Evolutionary conservation across 768 basidiomycete species (phyloP), one percentile per base, ranked within the genome.

Genomic region (Tulasnella sp.): DNA sequence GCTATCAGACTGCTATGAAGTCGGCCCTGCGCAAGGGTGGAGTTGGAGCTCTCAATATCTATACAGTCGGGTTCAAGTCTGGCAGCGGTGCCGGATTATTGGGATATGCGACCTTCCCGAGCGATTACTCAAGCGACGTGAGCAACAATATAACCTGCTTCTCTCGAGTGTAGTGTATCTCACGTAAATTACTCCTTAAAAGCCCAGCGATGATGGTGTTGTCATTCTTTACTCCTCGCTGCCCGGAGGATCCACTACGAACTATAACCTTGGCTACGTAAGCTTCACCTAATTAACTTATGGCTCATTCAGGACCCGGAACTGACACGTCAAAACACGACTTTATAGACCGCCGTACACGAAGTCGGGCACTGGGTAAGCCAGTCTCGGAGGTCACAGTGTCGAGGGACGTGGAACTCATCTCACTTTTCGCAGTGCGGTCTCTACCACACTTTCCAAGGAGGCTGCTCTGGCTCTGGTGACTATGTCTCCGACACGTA

Each of bases 391-490:
- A n/a, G n/a, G 25, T 68, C 8, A 11, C 0, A 8, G 25, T 25
- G 7, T 70, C 19, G 19, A 17, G 14, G 22, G 9, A 8, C 19
- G 67, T 15, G 36, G 31, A 1, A 77, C 37, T 77, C 3, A 45
- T 54, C 34, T n/a, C 17, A 31, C 70, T 15, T 17, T 0, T 29
- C 58, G 15, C 29, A 64, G 58, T 64, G 58, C 58, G 85, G 84
- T 11, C 79, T 85, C 19, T 84, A 83, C 78, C 84, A 86, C 79
- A 84, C 84, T 3, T 86, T 86, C 80, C 81, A 84, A 80, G 84
- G 80, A 25, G 79, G 79, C 31, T 81, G 81, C 79, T 29, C 74
- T 29, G 78, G 75, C 9, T 36, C 34, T n/a, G 81, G 80, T 2
- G 81, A 81, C 76, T 68, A 29, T 39, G 80, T 81, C 29, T 68